Evolutionary conservation across 208 protist species (phyloP).

Genomic region (Naegleria fowleri): DNA sequence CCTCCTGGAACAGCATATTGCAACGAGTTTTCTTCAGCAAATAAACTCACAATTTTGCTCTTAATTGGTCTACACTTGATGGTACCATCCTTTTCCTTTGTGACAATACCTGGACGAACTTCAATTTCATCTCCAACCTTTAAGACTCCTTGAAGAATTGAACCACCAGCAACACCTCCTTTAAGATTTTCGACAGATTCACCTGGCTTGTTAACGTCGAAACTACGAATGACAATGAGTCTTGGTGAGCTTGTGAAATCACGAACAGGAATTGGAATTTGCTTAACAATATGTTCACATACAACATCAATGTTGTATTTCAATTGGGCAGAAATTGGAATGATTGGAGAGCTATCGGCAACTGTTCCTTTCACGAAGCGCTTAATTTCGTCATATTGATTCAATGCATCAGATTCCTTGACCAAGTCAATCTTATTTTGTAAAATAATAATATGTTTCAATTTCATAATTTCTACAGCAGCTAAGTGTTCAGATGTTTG

Average conservation of each 20-base stretch:
- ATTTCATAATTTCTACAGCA: constrained; percentile 99
- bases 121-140: constrained; percentile 96
- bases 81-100: constrained; percentile 65
- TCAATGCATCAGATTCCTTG: constrained; percentile 79
- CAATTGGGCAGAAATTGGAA: constrained; percentile 97
- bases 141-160: constrained; percentile 93
- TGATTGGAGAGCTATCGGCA: constrained; percentile 88
- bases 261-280: constrained; percentile 91
- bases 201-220: constrained; percentile 99
- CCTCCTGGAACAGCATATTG: constrained; percentile 98
- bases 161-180: constrained; percentile 97
- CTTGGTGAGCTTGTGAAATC: constrained; percentile 82
- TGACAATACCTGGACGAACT: constrained; percentile 93
- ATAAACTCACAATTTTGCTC: constrained; percentile 85
- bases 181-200: constrained; percentile 87
- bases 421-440: constrained; percentile 99
- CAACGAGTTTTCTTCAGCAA: constrained; percentile 94
- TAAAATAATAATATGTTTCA: constrained; percentile 96
- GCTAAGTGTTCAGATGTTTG: constrained; percentile 94
- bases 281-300: constrained; percentile 92
- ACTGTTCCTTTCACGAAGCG: constrained; percentile 77
- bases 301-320: constrained; percentile 97
- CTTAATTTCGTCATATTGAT: constrained; percentile 92
- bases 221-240: constrained; percentile 99
- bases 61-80: constrained; percentile 91